Percentiles rank a stretch among this genome's conserved stretches.
phyloP scores from a whole-genome alignment of 2,329 filamentous ascomycete species.

The Talaromyces sp. region DNA sequence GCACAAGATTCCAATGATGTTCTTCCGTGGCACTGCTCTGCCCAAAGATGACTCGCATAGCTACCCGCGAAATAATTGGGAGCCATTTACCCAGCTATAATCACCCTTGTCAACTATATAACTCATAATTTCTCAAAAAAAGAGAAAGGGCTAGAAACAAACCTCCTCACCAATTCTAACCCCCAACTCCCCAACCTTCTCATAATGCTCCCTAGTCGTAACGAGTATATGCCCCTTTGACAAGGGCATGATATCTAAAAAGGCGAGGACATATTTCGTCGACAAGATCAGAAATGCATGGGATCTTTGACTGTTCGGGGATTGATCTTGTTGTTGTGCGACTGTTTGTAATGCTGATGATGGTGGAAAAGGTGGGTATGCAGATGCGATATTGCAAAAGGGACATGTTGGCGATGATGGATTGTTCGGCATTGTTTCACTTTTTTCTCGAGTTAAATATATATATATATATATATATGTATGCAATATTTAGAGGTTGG shows the following conservation, averaged over 20 bases:
- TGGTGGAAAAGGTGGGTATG: slow-evolving; percentile 41
- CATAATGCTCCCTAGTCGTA: slow-evolving; percentile 68
- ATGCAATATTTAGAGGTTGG: neutral
- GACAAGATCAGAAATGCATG: slow-evolving; percentile 62
- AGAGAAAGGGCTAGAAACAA: slow-evolving; percentile 34
- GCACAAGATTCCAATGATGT: slow-evolving; percentile 87
- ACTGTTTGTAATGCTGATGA: slow-evolving; percentile 12
- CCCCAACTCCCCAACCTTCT: slow-evolving; percentile 69
- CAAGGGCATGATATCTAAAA: slow-evolving; percentile 89
- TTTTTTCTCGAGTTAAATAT: neutral
- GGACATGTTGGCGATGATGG: slow-evolving; percentile 39
- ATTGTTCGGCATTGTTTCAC: neutral
- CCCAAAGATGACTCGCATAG: slow-evolving; percentile 63
- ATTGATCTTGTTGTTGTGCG: neutral
- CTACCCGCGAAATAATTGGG: slow-evolving; percentile 56
- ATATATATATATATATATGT: neutral
- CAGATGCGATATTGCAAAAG: slow-evolving; percentile 54
- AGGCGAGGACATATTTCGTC: slow-evolving; percentile 72
- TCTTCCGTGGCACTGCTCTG: slow-evolving; percentile 28
- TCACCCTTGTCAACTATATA: neutral
- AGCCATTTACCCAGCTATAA: slow-evolving; percentile 43
- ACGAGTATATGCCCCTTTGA: slow-evolving; percentile 77
- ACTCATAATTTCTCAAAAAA: neutral
- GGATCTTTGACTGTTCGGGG: slow-evolving; percentile 19
- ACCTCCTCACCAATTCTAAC: slow-evolving; percentile 61